Evolutionary conservation across 2,329 filamentous ascomycete species (phyloP).

Genomic region (Ambrosiella cleistominuta): DNA sequence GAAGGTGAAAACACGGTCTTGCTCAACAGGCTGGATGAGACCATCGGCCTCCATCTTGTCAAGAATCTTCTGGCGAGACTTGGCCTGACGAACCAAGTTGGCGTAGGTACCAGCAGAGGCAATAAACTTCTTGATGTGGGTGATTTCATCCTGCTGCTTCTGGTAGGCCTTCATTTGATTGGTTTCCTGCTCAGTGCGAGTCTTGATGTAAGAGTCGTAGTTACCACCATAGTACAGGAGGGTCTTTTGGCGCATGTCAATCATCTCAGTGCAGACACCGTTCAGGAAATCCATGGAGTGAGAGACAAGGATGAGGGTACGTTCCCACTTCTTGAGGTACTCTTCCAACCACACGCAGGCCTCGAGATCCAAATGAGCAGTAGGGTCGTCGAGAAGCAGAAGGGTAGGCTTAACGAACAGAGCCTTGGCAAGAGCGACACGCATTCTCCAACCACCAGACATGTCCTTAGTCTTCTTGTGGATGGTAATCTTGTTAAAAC

Average conservation of each 20-base stretch:
- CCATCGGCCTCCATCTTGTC: conserved; percentile 99
- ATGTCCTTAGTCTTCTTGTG: conserved; percentile 99
- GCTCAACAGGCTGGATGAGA: conserved; percentile 78
- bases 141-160: conserved; percentile 98
- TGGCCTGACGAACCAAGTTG: conserved; percentile 96
- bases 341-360: conserved; percentile 99
- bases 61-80: conserved; percentile 97
- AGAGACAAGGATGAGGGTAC: conserved; percentile 87
- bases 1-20: conserved; percentile 88
- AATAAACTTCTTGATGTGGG: conserved; percentile 99
- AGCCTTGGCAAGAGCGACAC: conserved; percentile 91
- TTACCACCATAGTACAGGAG: conserved; percentile 98
- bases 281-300: conserved; percentile 99
- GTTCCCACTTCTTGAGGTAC: conserved; percentile 99
- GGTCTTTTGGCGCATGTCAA: conserved; percentile 83
- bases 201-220: conserved; percentile 98
- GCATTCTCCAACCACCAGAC: conserved; percentile 99
- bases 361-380: conserved; percentile 96
- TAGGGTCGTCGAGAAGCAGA: conserved; percentile 91
- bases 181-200: conserved; percentile 76
- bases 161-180: conserved; percentile 99
- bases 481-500: conserved; percentile 97
- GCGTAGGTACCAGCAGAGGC: conserved; percentile 98
- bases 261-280: conserved; percentile 95
- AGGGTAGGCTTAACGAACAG: conserved; percentile 96